A percentile compares a stretch with the other conserved stretches of the same genome.
These are phyloP conservation scores for Leccinum aurantiacum DNA, from an alignment of 768 basidiomycete species.

Conservation along the genomic window DNA sequence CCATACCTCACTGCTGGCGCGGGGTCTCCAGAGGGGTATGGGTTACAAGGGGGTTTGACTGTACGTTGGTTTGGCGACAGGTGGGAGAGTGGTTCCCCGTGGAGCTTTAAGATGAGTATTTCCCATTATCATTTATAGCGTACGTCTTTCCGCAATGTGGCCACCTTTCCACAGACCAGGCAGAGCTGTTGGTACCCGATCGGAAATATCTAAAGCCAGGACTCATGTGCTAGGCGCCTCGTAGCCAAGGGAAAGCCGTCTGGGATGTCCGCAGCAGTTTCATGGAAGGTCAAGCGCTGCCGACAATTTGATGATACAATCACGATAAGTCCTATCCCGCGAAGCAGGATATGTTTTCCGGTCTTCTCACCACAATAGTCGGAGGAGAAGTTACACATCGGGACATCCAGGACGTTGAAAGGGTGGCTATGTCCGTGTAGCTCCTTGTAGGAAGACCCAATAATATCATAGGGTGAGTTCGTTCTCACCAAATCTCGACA, in stretches of 20 bases:
- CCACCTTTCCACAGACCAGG: slow-evolving; percentile 10
- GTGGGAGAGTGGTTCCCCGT: not conserved
- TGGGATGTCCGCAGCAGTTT: not conserved
- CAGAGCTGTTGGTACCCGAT: slow-evolving; percentile 10
- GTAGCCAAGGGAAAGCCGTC: not conserved
- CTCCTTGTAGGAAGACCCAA: too few relatives aligned
- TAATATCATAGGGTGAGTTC: too few relatives aligned
- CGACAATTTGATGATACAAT: not conserved
- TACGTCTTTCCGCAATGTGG: slow-evolving; percentile 6
- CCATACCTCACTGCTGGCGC: too few relatives aligned
- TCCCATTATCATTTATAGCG: not conserved
- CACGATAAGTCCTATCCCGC: not conserved
- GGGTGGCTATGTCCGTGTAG: too few relatives aligned
- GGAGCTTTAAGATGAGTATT: not conserved
- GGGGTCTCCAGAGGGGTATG: too few relatives aligned
- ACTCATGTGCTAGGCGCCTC: not conserved
- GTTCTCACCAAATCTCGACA: too few relatives aligned
- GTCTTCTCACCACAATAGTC: not conserved
- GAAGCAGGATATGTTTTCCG: not conserved
- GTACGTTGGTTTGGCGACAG: not conserved
- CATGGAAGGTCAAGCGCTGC: not conserved
- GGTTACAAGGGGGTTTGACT: too few relatives aligned
- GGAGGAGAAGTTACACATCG: not conserved
- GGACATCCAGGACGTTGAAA: not conserved
- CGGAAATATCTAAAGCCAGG: not conserved